Base-by-base conservation (phyloP, 148 eudicot species). In the Camellia granthamiana region DNA sequence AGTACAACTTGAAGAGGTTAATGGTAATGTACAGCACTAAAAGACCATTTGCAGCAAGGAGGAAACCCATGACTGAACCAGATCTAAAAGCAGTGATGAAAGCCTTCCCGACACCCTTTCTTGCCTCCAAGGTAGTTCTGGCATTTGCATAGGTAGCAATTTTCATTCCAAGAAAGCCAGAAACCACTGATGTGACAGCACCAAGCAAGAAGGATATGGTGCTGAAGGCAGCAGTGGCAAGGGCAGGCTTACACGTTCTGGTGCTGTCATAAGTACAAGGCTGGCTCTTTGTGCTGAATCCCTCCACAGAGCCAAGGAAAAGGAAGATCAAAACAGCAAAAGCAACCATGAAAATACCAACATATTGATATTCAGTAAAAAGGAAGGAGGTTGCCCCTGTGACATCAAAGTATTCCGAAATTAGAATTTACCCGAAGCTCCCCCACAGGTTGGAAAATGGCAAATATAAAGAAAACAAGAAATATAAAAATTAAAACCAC, bases 41-140 rank as follows among this genome's bases (percentile, higher is more conserved):
- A 73, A 94, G 94, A 76, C 98, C 98, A 85, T 91, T 94, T 47
- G 98, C 98, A 78, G 98, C 94, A 82, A 94, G 98, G 75, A 94
- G 96, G 86, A 92, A 92, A 46, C 97, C 97, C 95, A 95, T 95
- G 81, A 95, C 98, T n/a, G 98, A 96, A 68, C 98, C 98, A 47
- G 98, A 95, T 83, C 98, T 88, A 78, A 94, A 94, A 30, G 98
- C 98, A 81, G 69, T 75, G 75, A 92, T 92, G 72, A 94, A 94
- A 47, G 97, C 98, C 85, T 94, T 92, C 7, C 97, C 94, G 60
- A 92, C 97, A 68, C 99, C 97, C 86, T 93, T 95, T 80, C 99
- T 92, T 72, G 99, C 99, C 85, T 93, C 97, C 67, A 95, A 83
- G 46, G 99, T 95, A 46, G 99, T 95, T 70, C 99, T 82, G 15